phyloP scores from a whole-genome alignment of 345 rosid species.

The Pistacia integerrima region DNA sequence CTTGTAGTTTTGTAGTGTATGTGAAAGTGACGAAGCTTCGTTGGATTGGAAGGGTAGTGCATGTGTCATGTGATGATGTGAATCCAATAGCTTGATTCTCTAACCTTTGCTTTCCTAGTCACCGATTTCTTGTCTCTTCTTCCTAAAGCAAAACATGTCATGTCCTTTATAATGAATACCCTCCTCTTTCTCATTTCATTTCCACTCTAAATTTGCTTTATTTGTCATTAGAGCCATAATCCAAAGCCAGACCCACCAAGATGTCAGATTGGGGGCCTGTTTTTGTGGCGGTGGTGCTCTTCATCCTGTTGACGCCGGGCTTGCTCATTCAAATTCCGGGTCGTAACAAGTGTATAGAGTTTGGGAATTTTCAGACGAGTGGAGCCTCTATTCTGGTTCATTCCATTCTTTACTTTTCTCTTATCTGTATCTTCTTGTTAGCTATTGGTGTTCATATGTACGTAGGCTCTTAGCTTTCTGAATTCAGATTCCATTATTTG shows the following conservation, averaged over 20 bases:
- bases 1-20: too few species aligned
- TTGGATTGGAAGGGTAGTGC: not conserved
- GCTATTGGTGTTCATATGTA: slow-evolving; percentile 83
- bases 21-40: not conserved
- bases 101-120: slow-evolving; percentile 29
- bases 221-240: not conserved
- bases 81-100: slow-evolving; percentile 33
- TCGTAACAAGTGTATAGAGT: slow-evolving; percentile 50
- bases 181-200: not conserved
- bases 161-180: slow-evolving; percentile 11
- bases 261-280: slow-evolving; percentile 99
- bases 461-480: slow-evolving; percentile 38
- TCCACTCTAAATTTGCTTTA: not conserved
- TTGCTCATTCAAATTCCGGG: slow-evolving; percentile 85
- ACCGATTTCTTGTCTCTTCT: slow-evolving; percentile 26
- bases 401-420: slow-evolving; percentile 68
- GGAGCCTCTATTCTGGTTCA: slow-evolving; percentile 84
- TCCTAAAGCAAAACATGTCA: slow-evolving; percentile 19
- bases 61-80: slow-evolving; percentile 2
- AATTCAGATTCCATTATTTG: not conserved
- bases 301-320: slow-evolving; percentile 82
- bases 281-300: slow-evolving; percentile 79
- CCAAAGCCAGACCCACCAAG: not conserved
- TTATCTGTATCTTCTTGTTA: slow-evolving; percentile 83
- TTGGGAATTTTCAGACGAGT: slow-evolving; percentile 88